A percentile compares a stretch with the other conserved stretches of the same genome.
phyloP scores from a whole-genome alignment of 805 yeast species.

The Debaryomyces hansenii region DNA sequence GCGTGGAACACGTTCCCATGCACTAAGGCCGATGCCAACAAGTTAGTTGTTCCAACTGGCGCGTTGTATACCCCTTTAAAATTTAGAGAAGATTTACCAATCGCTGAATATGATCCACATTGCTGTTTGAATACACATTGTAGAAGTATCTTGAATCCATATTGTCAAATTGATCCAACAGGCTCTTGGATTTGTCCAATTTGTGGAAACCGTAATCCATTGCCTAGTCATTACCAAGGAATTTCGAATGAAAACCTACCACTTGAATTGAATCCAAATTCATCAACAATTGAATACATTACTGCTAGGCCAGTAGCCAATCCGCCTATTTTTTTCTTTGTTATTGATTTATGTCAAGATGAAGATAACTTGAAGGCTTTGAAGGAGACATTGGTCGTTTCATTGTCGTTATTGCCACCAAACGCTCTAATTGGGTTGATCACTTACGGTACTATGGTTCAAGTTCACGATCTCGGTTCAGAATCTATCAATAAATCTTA shows the following conservation, averaged over 20 bases:
- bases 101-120: constrained; percentile 84
- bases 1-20: constrained; percentile 78
- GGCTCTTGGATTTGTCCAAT: constrained; percentile 87
- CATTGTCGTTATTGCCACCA: constrained; percentile 81
- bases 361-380: constrained; percentile 81
- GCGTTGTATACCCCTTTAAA: constrained; percentile 93
- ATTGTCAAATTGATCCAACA: constrained; percentile 73
- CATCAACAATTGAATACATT: constrained; percentile 83
- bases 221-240: constrained; percentile 80
- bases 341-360: constrained; percentile 87
- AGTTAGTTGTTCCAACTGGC: constrained; percentile 92
- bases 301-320: constrained; percentile 75
- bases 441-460: constrained; percentile 88
- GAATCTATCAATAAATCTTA: constrained; percentile 69
- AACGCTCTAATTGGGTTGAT: constrained; percentile 85
- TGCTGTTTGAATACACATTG: constrained; percentile 62
- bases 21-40: constrained; percentile 83
- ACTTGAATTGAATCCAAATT: constrained; percentile 65
- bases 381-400: constrained; percentile 74
- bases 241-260: constrained; percentile 78
- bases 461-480: constrained; percentile 76
- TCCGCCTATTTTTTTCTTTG: constrained; percentile 86
- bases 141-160: constrained; percentile 84
- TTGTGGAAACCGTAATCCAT: constrained; percentile 73
- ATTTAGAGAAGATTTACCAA: constrained; percentile 69